Evolutionary conservation across 2,329 filamentous ascomycete genomes (phyloP).

Genomic region (Acrodontium crateriforme): DNA sequence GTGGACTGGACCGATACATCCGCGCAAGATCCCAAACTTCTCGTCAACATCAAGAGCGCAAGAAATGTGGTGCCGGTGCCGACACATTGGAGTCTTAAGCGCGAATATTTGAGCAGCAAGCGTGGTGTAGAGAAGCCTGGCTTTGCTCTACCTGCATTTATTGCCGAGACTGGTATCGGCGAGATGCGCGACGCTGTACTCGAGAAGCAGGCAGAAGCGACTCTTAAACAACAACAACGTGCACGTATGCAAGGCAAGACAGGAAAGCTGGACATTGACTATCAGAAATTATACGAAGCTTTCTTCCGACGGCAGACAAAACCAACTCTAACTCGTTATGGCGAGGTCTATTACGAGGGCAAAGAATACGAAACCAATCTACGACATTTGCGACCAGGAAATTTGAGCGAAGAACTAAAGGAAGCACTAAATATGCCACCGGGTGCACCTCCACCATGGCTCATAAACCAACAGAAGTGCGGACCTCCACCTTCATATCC

Average conservation of each 20-base stretch:
- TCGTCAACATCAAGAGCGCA: conserved; percentile 90
- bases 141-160: conserved; percentile 88
- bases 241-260: conserved; percentile 92
- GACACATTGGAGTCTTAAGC: conserved; percentile 85
- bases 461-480: conserved; percentile 91
- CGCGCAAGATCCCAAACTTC: conserved; percentile 71
- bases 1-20: conserved; percentile 97
- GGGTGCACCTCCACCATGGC: conserved; percentile 86
- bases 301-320: conserved; percentile 98
- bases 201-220: conserved; percentile 87
- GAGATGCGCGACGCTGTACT: conserved; percentile 96
- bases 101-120: conserved; percentile 94
- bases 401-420: conserved; percentile 75
- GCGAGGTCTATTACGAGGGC: conserved; percentile 98
- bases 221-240: conserved; percentile 86
- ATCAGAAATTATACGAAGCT: conserved; percentile 93
- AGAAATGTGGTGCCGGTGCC: conserved; percentile 94
- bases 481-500: conserved; percentile 91
- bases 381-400: conserved; percentile 76
- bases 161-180: conserved; percentile 89
- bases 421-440: conserved; percentile 90
- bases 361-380: conserved; percentile 97
- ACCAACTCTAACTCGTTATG: conserved; percentile 82
- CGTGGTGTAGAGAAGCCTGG: conserved; percentile 90
- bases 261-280: conserved; percentile 95